A percentile compares a stretch with the other conserved stretches of the same genome.
Evolutionary conservation across 495 filamentous ascomycete species (phyloP).

Genomic region (Xylaria telfairii): DNA sequence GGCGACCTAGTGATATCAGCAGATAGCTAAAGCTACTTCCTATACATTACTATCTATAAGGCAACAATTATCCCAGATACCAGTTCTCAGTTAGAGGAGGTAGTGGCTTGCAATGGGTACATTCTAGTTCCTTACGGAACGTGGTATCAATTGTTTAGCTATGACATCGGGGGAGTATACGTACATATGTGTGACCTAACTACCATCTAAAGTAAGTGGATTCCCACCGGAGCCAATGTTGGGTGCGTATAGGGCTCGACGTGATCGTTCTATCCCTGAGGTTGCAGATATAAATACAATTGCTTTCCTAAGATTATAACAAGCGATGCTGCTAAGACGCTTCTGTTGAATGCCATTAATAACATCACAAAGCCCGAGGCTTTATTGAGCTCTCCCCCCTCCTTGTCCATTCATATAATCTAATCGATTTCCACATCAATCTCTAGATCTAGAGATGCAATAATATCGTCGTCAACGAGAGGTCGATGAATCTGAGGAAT

Average conservation of each 20-base stretch:
- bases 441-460: conserved; percentile 79
- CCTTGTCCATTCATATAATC: neutral
- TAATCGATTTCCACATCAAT: conserved; percentile 75
- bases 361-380: neutral
- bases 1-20: neutral
- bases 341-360: neutral
- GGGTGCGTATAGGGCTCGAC: too few species aligned
- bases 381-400: neutral
- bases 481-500: conserved; percentile 71
- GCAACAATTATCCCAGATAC: neutral
- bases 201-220: neutral
- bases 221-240: neutral
- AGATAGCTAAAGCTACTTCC: neutral
- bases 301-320: neutral
- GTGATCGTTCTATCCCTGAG: neutral
- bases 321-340: neutral
- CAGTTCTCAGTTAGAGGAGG: neutral
- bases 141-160: neutral
- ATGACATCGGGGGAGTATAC: neutral
- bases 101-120: neutral
- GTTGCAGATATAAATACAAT: neutral
- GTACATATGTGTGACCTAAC: neutral
- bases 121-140: conserved; percentile 1
- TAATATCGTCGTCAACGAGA: conserved; percentile 83
- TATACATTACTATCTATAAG: neutral